Percentiles rank a stretch among this genome's conserved stretches.
Conservation (phyloP, 2,329 filamentous ascomycete genomes). For the Fusarium globosum region DNA sequence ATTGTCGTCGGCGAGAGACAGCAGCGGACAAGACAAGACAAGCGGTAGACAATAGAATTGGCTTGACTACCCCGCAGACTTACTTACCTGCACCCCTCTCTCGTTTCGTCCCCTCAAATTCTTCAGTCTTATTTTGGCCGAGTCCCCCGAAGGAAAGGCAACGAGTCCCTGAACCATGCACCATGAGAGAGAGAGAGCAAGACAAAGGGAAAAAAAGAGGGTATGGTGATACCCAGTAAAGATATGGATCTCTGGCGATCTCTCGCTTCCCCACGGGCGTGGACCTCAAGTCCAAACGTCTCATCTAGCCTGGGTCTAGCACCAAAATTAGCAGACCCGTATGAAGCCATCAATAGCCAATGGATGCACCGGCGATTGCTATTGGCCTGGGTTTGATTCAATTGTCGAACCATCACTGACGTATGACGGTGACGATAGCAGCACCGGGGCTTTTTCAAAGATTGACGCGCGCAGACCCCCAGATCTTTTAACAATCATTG, state of each 20-base stretch:
- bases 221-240: not conserved
- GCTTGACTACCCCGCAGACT: not conserved
- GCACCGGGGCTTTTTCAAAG: not conserved
- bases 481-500: not conserved
- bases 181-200: not conserved
- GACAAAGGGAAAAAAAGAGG: not conserved
- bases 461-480: not conserved
- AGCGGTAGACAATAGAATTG: not conserved
- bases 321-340: not conserved
- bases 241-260: not conserved
- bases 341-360: not conserved
- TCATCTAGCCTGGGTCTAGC: not conserved
- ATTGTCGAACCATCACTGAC: not conserved
- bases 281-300: not conserved
- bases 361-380: not conserved
- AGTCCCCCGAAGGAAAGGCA: not conserved
- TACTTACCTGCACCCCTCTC: not conserved
- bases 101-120: not conserved
- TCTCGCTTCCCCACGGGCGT: not conserved
- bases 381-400: not conserved
- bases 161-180: not conserved
- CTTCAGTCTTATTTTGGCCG: not conserved
- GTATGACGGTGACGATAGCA: not conserved
- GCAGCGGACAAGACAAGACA: not conserved
- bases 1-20: not conserved